Evolutionary conservation across 257 asterid species (phyloP).

Genomic region (Oldenlandia corymbosa): DNA sequence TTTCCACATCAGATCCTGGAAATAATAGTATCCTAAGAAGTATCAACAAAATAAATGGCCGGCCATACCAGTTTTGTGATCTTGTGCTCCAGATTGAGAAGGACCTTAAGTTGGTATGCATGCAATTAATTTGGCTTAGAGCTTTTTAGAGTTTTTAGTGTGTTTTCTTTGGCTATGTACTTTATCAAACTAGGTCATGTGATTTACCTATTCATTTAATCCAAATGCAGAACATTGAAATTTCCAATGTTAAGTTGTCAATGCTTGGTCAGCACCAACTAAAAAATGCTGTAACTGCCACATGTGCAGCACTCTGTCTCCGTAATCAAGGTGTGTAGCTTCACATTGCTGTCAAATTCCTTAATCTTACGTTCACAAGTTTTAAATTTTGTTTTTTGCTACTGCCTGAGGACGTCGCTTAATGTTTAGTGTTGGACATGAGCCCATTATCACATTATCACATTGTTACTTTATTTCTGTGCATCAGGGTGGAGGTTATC

Average conservation of each 20-base stretch:
- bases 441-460: background rate
- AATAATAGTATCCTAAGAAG: constrained; percentile 60
- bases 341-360: background rate
- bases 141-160: background rate
- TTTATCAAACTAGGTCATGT: background rate
- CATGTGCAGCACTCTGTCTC: constrained; percentile 84
- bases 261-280: constrained; percentile 92
- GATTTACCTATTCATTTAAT: background rate
- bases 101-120: constrained; percentile 56
- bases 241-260: constrained; percentile 55
- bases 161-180: background rate
- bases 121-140: background rate
- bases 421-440: background rate
- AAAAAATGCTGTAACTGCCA: constrained; percentile 84
- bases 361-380: background rate
- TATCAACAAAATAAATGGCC: constrained; percentile 34
- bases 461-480: constrained; percentile 3
- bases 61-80: constrained; percentile 68
- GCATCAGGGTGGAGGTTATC: constrained; percentile 70
- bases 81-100: constrained; percentile 51
- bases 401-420: background rate
- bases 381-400: background rate
- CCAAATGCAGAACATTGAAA: constrained; percentile 49
- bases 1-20: constrained; percentile 76
- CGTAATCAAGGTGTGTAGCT: constrained; percentile 62